Evolutionary conservation across 73 alveolate species (phyloP).

Genomic region (Paramecium tetraurelia): DNA sequence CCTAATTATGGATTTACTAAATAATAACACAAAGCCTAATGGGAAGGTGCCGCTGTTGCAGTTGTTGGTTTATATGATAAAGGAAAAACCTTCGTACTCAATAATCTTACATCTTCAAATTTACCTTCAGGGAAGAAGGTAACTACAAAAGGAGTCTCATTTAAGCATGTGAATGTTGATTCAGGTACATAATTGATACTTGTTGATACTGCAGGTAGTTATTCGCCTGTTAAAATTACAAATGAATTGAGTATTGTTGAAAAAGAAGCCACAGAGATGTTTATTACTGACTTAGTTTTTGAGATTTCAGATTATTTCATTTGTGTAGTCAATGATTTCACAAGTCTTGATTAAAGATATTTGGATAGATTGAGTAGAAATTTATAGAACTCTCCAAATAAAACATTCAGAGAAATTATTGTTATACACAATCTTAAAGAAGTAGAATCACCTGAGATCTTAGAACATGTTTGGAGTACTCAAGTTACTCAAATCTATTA

Average conservation of each 20-base stretch:
- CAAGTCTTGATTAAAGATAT: slow-evolving; percentile 62
- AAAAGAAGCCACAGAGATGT: slow-evolving; percentile 64
- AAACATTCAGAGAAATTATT: slow-evolving; percentile 63
- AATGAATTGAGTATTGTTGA: slow-evolving; percentile 53
- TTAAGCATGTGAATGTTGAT: slow-evolving; percentile 63
- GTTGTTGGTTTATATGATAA: slow-evolving; percentile 68
- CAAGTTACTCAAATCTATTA: slow-evolving; percentile 52
- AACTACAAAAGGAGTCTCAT: slow-evolving; percentile 63
- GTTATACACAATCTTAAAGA: slow-evolving; percentile 67
- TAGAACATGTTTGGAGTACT: slow-evolving; percentile 60
- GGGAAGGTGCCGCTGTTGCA: slow-evolving; percentile 63
- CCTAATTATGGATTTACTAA: slow-evolving; percentile 54
- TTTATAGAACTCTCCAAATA: slow-evolving; percentile 50
- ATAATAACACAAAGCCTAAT: not conserved
- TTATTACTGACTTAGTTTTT: slow-evolving; percentile 57
- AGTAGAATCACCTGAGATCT: slow-evolving; percentile 50
- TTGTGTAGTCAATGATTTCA: slow-evolving; percentile 67
- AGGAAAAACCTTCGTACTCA: slow-evolving; percentile 67
- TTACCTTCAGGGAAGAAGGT: slow-evolving; percentile 65
- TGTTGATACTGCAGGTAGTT: slow-evolving; percentile 70
- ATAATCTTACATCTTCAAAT: slow-evolving; percentile 47
- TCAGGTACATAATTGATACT: slow-evolving; percentile 57
- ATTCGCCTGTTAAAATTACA: slow-evolving; percentile 57
- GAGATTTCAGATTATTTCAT: slow-evolving; percentile 65
- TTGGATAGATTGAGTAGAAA: slow-evolving; percentile 58